Base-by-base conservation (phyloP, 768 basidiomycete species). In the Leccinum subtestaceum region DNA sequence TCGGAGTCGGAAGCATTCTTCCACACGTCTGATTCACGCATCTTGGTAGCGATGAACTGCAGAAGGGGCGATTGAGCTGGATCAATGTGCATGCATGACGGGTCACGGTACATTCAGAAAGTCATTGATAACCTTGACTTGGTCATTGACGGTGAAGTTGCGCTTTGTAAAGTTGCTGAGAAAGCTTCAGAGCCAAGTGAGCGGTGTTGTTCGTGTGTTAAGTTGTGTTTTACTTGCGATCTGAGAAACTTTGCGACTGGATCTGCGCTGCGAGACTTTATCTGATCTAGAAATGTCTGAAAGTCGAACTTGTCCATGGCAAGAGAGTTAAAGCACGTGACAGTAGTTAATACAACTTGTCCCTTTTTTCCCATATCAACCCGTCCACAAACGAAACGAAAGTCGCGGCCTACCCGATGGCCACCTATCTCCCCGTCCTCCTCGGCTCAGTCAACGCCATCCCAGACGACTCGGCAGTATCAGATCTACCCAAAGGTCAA, bases 111-210 rank as follows among this genome's bases (percentile, higher is more conserved):
- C 95, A 62, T 80, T 81, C 43, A 98, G 77, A 68, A 98, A 99
- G 67, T 98, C 95, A 67, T 91, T 89, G 68, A 99, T 94, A 56
- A 98, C 84, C 75, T 93, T 96, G 59, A 97, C 86, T 71, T 98
- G 96, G 67, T 98, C 97, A 60, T 84, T 85, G 29, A 96, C 89
- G 2, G 92, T 90, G 71, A 95, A 96, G 2, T 93, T 89, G 60
- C 91, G 82, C 74, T 95, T 97, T 23, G 92, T 78, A 65, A 98
- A 98, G 65, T 95, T 96, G 70, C 88, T 91, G 69, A 98, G 72
- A 69, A 98, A 98, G 46, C 95, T 98, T 68, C 5, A 15, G 0
- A 4, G 9, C 15, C 3, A 9, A 10, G 40, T 40, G 11, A 40
- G 40, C 11, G 32, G 32, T n/a, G 40, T 40, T 40, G 4, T n/a